Evolutionary conservation across 1,139 yeast species (phyloP).

Genomic region (Geotrichum aggregatum): DNA sequence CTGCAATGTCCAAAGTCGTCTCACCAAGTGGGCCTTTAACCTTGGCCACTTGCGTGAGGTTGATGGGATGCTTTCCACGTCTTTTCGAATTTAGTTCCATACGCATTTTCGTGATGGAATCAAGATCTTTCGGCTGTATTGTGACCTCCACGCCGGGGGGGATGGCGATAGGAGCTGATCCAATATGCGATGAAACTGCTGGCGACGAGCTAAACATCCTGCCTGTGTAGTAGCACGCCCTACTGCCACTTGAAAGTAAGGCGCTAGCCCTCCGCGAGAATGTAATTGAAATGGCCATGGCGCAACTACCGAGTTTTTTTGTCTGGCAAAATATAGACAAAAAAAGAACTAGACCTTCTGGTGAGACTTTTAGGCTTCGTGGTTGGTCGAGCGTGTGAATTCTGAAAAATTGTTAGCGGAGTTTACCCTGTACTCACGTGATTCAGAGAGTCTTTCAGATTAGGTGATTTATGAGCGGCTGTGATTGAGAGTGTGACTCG

Average conservation of each 20-base stretch:
- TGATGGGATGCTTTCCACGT: slow-evolving; percentile 55
- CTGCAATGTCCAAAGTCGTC: slow-evolving; percentile 62
- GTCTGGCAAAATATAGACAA: not conserved
- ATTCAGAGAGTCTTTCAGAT: too few species aligned
- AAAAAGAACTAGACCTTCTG: too few species aligned
- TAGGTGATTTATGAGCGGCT: too few species aligned
- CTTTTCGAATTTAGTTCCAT: slow-evolving; percentile 37
- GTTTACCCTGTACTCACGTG: slow-evolving; percentile 6
- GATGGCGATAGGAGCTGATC: slow-evolving; percentile 54
- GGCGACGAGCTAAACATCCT: slow-evolving; percentile 8
- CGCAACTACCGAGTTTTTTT: not conserved
- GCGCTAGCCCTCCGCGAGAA: slow-evolving; percentile 8
- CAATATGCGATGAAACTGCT: slow-evolving; percentile 49
- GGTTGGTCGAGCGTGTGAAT: slow-evolving; percentile 2
- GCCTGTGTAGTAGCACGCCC: not conserved
- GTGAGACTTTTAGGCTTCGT: not conserved
- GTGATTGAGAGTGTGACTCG: too few species aligned
- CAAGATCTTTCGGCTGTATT: slow-evolving; percentile 42
- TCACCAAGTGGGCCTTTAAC: slow-evolving; percentile 79
- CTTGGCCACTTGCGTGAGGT: slow-evolving; percentile 58
- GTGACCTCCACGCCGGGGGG: slow-evolving; percentile 50
- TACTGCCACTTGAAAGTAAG: slow-evolving; percentile 2
- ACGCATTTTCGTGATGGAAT: slow-evolving; percentile 46
- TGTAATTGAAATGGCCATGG: slow-evolving; percentile 8
- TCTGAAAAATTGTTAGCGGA: not conserved